Percentiles rank a stretch among this genome's conserved stretches.
Conservation (phyloP, 176 grass and related monocot species). For the Paspalum notatum region DNA sequence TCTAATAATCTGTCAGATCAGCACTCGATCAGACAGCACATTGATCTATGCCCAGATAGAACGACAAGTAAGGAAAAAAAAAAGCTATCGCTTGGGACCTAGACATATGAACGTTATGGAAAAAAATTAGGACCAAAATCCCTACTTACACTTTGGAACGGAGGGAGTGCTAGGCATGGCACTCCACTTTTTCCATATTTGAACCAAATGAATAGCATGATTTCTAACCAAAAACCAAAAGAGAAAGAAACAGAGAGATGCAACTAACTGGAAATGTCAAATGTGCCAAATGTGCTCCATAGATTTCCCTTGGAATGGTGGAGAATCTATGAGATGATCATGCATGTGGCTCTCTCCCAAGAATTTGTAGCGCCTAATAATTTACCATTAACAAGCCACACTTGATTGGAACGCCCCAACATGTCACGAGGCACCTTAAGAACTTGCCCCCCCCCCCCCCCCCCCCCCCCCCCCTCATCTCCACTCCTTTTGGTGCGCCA, state of each 20-base stretch:
- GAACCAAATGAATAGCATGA: no score
- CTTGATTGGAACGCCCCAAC: not conserved
- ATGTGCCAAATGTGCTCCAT: not conserved
- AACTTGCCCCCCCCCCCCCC: not conserved
- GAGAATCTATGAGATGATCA: not conserved
- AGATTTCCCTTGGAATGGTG: not conserved
- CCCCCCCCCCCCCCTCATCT: no score
- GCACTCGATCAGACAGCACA: not conserved
- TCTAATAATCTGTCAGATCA: not conserved
- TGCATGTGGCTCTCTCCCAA: not conserved
- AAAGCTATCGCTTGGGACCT: not conserved
- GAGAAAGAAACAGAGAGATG: no score
- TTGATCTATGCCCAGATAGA: not conserved
- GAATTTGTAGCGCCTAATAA: not conserved
- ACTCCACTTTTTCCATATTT: no score
- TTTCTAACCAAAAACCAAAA: no score
- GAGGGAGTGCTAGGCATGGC: no score
- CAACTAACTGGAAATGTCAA: no score
- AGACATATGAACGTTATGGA: no score
- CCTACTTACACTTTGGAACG: no score
- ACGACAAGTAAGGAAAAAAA: not conserved
- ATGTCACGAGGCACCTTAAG: conserved; percentile 10
- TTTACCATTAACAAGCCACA: not conserved
- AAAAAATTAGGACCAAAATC: no score
- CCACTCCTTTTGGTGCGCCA: not conserved